Conservation (phyloP, 1,284 basidiomycete species). For the Mycosarcoma mackinlayi region DNA sequence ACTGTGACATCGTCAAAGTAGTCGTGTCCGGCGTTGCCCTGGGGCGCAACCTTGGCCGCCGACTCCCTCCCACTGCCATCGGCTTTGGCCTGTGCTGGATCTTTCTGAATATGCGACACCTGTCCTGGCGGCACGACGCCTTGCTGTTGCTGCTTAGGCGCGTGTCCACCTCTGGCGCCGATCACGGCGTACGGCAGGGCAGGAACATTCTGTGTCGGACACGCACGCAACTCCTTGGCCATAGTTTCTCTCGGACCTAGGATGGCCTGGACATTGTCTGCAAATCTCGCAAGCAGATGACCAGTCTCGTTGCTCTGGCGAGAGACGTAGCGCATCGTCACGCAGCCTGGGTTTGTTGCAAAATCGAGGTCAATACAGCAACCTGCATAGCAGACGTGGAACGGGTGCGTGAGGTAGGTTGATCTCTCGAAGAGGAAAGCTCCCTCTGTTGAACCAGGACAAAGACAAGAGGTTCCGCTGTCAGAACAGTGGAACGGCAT, state of each 20-base stretch:
- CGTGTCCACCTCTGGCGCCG: background rate
- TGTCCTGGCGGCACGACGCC: no score
- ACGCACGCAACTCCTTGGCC: constrained; percentile 10
- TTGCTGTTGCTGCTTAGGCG: background rate
- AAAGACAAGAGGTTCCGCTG: no score
- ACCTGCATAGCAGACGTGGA: constrained; percentile 27
- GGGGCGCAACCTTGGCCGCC: background rate
- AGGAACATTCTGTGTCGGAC: background rate
- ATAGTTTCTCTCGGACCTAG: constrained; percentile 21
- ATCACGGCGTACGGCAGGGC: constrained; percentile 31
- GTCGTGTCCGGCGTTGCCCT: constrained; percentile 5
- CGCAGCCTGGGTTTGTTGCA: constrained; percentile 9
- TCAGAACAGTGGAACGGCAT: background rate
- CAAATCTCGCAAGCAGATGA: constrained; percentile 34
- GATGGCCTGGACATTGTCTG: constrained; percentile 2
- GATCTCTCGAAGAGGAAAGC: constrained; percentile 18
- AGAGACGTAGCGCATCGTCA: constrained; percentile 10
- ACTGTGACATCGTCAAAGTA: constrained; percentile 26
- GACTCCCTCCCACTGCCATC: constrained; percentile 1
- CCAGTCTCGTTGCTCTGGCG: background rate
- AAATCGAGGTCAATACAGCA: constrained; percentile 29
- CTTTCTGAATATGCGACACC: background rate
- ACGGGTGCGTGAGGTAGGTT: background rate
- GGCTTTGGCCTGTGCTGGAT: background rate
- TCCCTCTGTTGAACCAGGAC: constrained; percentile 18